Conservation (phyloP, 305 asterid genomes). For the Solanum hybrid region DNA sequence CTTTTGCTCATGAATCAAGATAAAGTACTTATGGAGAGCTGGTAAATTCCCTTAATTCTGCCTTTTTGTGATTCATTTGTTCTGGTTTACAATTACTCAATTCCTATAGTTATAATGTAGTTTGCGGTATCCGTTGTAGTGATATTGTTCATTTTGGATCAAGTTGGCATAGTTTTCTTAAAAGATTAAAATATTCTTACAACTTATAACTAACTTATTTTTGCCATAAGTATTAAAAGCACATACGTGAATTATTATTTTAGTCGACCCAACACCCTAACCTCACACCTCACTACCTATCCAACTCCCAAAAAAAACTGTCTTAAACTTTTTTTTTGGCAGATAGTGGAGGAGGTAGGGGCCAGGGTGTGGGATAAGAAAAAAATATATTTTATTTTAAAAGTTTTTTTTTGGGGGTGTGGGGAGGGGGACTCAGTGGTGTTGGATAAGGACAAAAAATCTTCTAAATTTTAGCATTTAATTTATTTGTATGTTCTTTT, state of each 20-base stretch:
- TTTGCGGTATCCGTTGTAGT: background rate
- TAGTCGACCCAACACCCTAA: background rate
- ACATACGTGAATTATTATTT: too few species aligned
- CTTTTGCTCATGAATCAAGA: constrained; percentile 77
- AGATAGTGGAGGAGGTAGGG: background rate
- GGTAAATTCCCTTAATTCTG: constrained; percentile 19
- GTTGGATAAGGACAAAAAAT: too few species aligned
- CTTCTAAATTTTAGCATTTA: too few species aligned
- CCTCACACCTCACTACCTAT: background rate
- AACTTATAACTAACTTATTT: too few species aligned
- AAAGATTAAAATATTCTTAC: too few species aligned
- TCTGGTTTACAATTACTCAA: background rate
- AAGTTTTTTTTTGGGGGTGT: too few species aligned
- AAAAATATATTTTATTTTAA: too few species aligned
- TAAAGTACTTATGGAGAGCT: constrained; percentile 80
- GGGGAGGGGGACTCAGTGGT: background rate
- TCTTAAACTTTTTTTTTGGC: too few species aligned
- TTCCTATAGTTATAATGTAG: background rate
- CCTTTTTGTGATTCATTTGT: background rate
- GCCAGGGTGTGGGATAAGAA: background rate
- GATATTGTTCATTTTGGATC: background rate
- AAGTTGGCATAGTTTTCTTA: too few species aligned
- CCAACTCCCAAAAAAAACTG: background rate
- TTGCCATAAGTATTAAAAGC: too few species aligned
- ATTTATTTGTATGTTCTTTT: too few species aligned